Percentiles rank a stretch among this genome's conserved stretches.
phyloP scores from a whole-genome alignment of 2,329 filamentous ascomycete species.

The Xylaria sp. region DNA sequence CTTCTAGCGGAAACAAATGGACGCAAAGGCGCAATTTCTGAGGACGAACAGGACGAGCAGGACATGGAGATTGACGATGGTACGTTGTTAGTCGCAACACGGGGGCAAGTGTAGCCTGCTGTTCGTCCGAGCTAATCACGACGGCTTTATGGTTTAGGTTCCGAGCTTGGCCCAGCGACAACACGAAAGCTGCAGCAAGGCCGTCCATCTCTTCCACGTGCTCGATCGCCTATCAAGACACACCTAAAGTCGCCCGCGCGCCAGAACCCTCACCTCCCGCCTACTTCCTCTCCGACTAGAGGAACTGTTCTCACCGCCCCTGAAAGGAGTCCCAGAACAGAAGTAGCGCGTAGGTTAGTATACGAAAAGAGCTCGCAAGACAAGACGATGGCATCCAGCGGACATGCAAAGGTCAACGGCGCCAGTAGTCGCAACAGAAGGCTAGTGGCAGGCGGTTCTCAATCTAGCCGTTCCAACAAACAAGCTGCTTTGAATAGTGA shows the following conservation, averaged over 20 bases:
- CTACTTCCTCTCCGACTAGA: constrained; percentile 55
- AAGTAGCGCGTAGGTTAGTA: constrained; percentile 61
- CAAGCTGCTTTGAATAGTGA: constrained; percentile 34
- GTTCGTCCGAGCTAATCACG: constrained; percentile 9
- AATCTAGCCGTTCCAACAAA: constrained; percentile 25
- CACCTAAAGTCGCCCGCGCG: constrained; percentile 65
- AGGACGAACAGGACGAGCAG: constrained; percentile 44
- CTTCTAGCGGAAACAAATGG: constrained; percentile 28
- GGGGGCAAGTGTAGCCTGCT: no score
- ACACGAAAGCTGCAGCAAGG: constrained; percentile 57
- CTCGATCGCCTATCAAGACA: constrained; percentile 68
- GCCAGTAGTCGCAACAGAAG: constrained; percentile 32
- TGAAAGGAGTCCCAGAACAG: constrained; percentile 42
- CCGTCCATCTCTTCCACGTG: constrained; percentile 54
- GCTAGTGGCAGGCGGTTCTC: constrained; percentile 29
- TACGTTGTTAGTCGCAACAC: constrained; percentile 43
- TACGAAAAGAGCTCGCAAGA: constrained; percentile 46
- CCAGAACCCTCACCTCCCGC: constrained; percentile 62
- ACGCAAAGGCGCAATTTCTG: constrained; percentile 25
- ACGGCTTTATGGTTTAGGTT: constrained; percentile 44
- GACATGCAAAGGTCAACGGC: constrained; percentile 37
- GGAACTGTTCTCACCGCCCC: constrained; percentile 43
- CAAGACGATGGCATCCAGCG: constrained; percentile 30
- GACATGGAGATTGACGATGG: constrained; percentile 61
- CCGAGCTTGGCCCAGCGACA: constrained; percentile 59